phyloP scores from a whole-genome alignment of 352 stramenopile species.

The Aphanomyces cochlioides region DNA sequence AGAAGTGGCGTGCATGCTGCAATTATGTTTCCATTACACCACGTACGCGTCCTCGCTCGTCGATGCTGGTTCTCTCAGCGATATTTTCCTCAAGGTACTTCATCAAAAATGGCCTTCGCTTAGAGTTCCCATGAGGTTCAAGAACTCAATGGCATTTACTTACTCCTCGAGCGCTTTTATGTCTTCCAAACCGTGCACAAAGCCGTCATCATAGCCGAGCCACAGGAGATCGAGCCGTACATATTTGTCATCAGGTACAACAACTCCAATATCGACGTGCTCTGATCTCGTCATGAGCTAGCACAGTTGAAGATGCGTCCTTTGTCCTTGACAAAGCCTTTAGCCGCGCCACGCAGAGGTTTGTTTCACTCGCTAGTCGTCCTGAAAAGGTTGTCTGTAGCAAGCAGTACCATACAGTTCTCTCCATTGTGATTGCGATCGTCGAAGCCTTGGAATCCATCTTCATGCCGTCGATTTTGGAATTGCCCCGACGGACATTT shows the following conservation, averaged over 20 bases:
- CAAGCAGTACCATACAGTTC: constrained; percentile 75
- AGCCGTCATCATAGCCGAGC: constrained; percentile 73
- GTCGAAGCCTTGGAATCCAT: constrained; percentile 78
- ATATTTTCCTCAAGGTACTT: background rate
- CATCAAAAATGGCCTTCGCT: background rate
- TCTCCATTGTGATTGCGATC: constrained; percentile 77
- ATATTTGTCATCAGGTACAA: constrained; percentile 41
- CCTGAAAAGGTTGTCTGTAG: constrained; percentile 33
- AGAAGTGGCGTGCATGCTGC: constrained; percentile 72
- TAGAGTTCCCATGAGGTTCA: constrained; percentile 34
- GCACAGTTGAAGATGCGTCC: constrained; percentile 77
- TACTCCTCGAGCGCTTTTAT: constrained; percentile 81
- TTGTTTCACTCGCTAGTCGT: background rate
- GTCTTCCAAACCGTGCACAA: constrained; percentile 83
- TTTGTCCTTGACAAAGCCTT: constrained; percentile 85
- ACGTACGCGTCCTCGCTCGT: constrained; percentile 34
- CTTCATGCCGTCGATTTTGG: constrained; percentile 70
- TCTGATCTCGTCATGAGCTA: constrained; percentile 23
- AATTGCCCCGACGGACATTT: constrained; percentile 56
- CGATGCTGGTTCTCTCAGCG: background rate
- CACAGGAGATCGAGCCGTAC: constrained; percentile 57
- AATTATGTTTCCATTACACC: constrained; percentile 64
- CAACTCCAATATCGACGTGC: background rate
- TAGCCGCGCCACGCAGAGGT: constrained; percentile 71
- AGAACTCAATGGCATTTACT: constrained; percentile 74